Evolutionary conservation across 1,139 yeast species (phyloP).

Genomic region (Taphrina wiesneri): DNA sequence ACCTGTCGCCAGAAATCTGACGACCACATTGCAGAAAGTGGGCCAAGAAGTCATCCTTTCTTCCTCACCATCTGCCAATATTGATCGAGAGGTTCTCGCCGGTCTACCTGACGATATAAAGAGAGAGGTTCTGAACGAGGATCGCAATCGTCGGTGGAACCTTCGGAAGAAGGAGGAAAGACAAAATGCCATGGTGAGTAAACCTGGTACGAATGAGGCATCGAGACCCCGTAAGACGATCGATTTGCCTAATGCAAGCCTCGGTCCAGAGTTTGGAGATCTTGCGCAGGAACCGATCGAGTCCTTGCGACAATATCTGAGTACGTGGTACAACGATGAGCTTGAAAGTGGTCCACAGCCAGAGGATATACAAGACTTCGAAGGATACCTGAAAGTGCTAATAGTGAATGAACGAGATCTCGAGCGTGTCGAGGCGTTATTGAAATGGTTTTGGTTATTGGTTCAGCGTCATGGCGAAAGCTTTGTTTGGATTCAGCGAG

Average conservation of each 20-base stretch:
- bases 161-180: background rate
- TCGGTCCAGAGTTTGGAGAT: background rate
- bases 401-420: slow-evolving; percentile 35
- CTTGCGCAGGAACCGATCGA: background rate
- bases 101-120: slow-evolving; percentile 14
- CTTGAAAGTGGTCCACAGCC: slow-evolving; percentile 56
- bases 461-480: slow-evolving; percentile 11
- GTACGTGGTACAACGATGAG: slow-evolving; percentile 5
- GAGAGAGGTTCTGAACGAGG: slow-evolving; percentile 2
- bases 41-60: slow-evolving; percentile 5
- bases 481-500: slow-evolving; percentile 5
- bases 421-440: slow-evolving; percentile 35
- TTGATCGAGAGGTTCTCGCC: slow-evolving; percentile 24
- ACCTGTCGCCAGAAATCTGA: slow-evolving; percentile 14
- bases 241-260: background rate
- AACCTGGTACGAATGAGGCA: background rate
- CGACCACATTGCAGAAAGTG: background rate
- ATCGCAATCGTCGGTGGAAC: background rate
- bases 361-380: slow-evolving; percentile 52
- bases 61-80: slow-evolving; percentile 6
- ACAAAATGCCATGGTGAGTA: background rate
- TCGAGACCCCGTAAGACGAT: background rate
- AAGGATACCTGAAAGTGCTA: slow-evolving; percentile 39
- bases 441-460: slow-evolving; percentile 33
- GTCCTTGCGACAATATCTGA: background rate